phyloP scores from a whole-genome alignment of 768 basidiomycete genomes.

The Kwoniella europaea region DNA sequence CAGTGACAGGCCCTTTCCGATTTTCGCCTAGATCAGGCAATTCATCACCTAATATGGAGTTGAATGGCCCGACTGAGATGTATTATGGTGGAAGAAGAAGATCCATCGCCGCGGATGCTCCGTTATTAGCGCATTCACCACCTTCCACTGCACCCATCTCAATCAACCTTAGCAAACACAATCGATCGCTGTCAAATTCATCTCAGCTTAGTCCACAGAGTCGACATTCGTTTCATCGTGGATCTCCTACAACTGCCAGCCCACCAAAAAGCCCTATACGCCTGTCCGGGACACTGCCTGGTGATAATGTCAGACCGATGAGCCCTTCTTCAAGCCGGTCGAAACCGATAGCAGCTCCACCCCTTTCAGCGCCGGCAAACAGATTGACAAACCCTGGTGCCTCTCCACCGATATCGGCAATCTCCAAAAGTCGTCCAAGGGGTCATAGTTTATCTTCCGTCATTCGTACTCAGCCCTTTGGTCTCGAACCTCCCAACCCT shows the following conservation, averaged over 20 bases:
- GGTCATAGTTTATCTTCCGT: conserved; percentile 28
- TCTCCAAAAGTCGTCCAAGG: conserved; percentile 26
- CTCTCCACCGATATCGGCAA: conserved; percentile 25
- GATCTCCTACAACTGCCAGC: conserved; percentile 14
- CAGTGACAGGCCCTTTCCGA: conserved; percentile 9
- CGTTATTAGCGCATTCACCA: conserved; percentile 29
- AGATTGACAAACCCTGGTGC: conserved; percentile 18
- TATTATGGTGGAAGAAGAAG: conserved; percentile 26
- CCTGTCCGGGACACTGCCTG: not conserved
- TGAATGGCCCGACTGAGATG: conserved; percentile 3
- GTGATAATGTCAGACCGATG: conserved; percentile 3
- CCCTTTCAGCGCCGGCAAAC: conserved; percentile 15
- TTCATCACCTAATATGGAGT: conserved; percentile 24
- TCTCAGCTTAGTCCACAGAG: conserved; percentile 27
- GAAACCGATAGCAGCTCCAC: not conserved
- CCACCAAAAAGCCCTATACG: conserved; percentile 19
- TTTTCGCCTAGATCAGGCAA: conserved; percentile 20
- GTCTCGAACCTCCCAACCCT: not conserved
- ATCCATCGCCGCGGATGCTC: conserved; percentile 28
- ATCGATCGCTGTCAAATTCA: conserved; percentile 37
- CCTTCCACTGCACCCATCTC: conserved; percentile 25
- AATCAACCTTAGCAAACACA: conserved; percentile 30
- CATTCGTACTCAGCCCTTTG: not conserved
- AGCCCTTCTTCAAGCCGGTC: conserved; percentile 5
- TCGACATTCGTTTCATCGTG: conserved; percentile 15